phyloP scores from a whole-genome alignment of 2,329 filamentous ascomycete species.

The Macrophomina tecta region DNA sequence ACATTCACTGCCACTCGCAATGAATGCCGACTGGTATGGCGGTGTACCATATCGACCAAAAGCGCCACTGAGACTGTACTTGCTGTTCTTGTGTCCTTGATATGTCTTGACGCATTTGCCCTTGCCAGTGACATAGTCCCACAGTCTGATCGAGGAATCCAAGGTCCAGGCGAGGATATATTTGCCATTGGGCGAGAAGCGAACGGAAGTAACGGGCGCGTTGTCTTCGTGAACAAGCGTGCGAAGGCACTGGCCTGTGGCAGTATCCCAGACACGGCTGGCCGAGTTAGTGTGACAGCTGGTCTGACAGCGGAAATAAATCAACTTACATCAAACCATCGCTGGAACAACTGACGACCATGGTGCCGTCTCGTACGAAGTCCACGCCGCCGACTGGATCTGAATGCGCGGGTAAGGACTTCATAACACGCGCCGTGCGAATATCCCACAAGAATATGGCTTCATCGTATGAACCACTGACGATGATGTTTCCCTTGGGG shows the following conservation, averaged over 20 bases:
- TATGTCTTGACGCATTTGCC: conserved; percentile 96
- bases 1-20: conserved; percentile 86
- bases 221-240: conserved; percentile 98
- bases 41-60: conserved; percentile 71
- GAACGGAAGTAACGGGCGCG: conserved; percentile 84
- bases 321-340: conserved; percentile 64
- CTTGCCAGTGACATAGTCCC: conserved; percentile 92
- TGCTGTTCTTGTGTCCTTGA: conserved; percentile 85
- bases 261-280: conserved; percentile 88
- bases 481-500: conserved; percentile 97
- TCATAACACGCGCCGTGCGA: conserved; percentile 83
- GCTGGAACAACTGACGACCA: conserved; percentile 89
- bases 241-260: conserved; percentile 90
- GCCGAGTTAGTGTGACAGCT: conserved; percentile 37
- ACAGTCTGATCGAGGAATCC: conserved; percentile 87
- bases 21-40: conserved; percentile 61
- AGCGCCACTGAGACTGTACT: conserved; percentile 82
- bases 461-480: conserved; percentile 94
- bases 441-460: conserved; percentile 98
- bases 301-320: not conserved
- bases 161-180: conserved; percentile 91
- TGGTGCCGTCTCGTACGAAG: conserved; percentile 87
- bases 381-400: conserved; percentile 94
- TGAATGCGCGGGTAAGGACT: conserved; percentile 89
- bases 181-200: conserved; percentile 92